Evolutionary conservation across 148 eudicot species (phyloP).

Genomic region (Suaeda aralocaspica): DNA sequence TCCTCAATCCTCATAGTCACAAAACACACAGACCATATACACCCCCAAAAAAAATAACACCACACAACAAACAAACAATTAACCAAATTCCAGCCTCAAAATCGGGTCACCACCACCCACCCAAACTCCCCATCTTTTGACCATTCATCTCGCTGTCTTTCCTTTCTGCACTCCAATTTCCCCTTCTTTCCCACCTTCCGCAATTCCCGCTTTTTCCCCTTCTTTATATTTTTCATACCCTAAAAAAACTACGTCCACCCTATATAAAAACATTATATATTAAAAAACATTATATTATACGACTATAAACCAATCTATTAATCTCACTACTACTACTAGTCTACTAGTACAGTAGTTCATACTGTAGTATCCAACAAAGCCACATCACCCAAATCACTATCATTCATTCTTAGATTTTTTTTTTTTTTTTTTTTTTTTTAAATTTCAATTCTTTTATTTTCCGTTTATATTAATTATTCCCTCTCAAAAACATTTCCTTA

Average conservation of each 20-base stretch:
- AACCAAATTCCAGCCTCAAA: slow-evolving; percentile 6
- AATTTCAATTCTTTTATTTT: not conserved
- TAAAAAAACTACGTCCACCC: no score
- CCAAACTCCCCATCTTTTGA: not conserved
- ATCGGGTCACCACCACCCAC: slow-evolving; percentile 3
- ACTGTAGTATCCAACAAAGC: not conserved
- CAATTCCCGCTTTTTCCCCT: slow-evolving; percentile 36
- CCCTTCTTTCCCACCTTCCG: slow-evolving; percentile 32
- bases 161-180: not conserved
- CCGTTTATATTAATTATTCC: not conserved
- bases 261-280: no score
- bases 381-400: slow-evolving; percentile 24
- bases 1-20: no score
- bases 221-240: not conserved
- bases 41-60: no score
- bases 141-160: slow-evolving; percentile 45
- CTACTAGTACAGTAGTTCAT: no score
- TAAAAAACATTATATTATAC: no score
- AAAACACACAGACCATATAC: no score
- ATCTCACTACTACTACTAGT: no score
- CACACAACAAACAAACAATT: no score
- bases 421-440: not conserved
- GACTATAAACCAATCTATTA: no score
- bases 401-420: not conserved
- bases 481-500: not conserved